Conservation (phyloP, 2,329 filamentous ascomycete species). For the Sclerotinia sclerotiorum region DNA sequence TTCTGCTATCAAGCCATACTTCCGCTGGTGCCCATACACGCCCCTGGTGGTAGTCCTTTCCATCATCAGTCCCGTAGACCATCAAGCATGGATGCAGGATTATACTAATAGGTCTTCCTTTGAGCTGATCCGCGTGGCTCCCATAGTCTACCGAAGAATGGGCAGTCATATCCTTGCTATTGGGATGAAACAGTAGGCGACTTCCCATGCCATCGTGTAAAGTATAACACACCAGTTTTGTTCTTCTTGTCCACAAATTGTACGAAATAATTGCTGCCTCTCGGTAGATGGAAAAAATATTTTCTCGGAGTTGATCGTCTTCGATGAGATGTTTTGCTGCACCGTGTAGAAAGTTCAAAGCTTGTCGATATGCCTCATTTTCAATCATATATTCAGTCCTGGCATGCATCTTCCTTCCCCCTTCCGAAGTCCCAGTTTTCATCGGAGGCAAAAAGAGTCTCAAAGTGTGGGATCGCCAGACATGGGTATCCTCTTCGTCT, state of each 20-base stretch:
- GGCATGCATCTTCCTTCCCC: conserved; percentile 8
- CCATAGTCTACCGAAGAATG: conserved; percentile 27
- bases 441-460: conserved; percentile 26
- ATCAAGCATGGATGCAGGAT: conserved; percentile 29
- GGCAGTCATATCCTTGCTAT: conserved; percentile 14
- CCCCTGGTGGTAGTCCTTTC: conserved; percentile 27
- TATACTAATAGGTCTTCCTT: conserved; percentile 23
- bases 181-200: conserved; percentile 9
- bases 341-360: conserved; percentile 21
- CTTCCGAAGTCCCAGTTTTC: conserved; percentile 1
- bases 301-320: background rate
- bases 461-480: conserved; percentile 31
- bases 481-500: conserved; percentile 28
- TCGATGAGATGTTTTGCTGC: conserved; percentile 24
- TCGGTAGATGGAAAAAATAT: conserved; percentile 24
- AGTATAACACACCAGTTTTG: conserved; percentile 17
- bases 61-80: conserved; percentile 30
- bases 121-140: conserved; percentile 24
- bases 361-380: conserved; percentile 10
- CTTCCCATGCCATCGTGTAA: conserved; percentile 3
- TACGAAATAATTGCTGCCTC: conserved; percentile 28
- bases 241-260: conserved; percentile 30
- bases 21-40: conserved; percentile 28
- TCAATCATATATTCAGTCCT: conserved; percentile 20
- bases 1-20: conserved; percentile 31